These are phyloP conservation scores for Leersia perrieri DNA, from an alignment of 176 grass and related monocot species.

Conservation along the genomic window DNA sequence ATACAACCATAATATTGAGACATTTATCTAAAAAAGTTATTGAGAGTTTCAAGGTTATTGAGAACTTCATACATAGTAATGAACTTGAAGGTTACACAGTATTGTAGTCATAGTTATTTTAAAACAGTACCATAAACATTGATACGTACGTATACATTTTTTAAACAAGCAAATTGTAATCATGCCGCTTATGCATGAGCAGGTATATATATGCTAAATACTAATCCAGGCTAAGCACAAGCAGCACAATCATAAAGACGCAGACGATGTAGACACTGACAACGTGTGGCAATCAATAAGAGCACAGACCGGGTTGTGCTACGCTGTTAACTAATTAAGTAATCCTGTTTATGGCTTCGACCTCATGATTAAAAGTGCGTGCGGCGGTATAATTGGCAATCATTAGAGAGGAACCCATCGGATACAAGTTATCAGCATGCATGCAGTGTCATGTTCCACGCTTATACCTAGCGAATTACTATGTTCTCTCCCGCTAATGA, in stretches of 20 bases:
- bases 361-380: slow-evolving; percentile 49
- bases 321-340: slow-evolving; percentile 39
- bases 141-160: background rate
- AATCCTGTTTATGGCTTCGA: slow-evolving; percentile 30
- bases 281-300: slow-evolving; percentile 31
- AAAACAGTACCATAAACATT: background rate
- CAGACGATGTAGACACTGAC: slow-evolving; percentile 32
- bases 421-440: slow-evolving; percentile 33
- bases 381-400: slow-evolving; percentile 47
- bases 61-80: background rate
- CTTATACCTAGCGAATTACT: slow-evolving; percentile 36
- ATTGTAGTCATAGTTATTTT: background rate
- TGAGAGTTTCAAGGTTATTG: too few species aligned
- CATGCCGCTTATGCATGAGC: slow-evolving; percentile 36
- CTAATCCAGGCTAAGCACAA: slow-evolving; percentile 39
- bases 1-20: background rate
- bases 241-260: slow-evolving; percentile 33
- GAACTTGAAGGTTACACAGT: background rate
- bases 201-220: slow-evolving; percentile 21
- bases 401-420: slow-evolving; percentile 37
- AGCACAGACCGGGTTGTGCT: slow-evolving; percentile 5
- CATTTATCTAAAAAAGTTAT: too few species aligned
- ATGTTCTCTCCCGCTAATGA: slow-evolving; percentile 47
- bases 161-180: slow-evolving; percentile 18
- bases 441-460: slow-evolving; percentile 36